These are phyloP conservation scores for Chaetomium tenue DNA, from an alignment of 495 filamentous ascomycete species.

Conservation along the genomic window DNA sequence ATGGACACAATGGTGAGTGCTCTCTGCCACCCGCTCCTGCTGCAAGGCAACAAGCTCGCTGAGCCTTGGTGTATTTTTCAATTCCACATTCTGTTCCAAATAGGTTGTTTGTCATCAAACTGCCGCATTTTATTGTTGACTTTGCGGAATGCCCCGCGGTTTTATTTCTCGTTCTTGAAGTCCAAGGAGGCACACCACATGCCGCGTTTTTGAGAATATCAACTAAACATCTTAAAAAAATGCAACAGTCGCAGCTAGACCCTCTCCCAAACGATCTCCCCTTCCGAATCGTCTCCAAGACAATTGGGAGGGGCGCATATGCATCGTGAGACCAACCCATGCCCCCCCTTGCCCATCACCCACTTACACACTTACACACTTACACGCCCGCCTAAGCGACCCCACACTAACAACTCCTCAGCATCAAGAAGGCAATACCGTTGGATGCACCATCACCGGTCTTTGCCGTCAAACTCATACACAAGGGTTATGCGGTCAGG, in stretches of 20 bases:
- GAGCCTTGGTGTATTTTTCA: not conserved
- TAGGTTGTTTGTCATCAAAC: constrained; percentile 1
- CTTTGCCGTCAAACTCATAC: constrained; percentile 97
- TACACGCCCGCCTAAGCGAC: not conserved
- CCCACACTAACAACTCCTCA: constrained; percentile 41
- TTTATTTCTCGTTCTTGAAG: not conserved
- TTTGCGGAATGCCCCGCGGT: constrained; percentile 15
- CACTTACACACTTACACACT: constrained; percentile 10
- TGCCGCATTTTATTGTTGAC: constrained; percentile 3
- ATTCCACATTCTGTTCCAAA: not conserved
- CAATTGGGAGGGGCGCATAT: constrained; percentile 94
- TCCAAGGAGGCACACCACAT: constrained; percentile 8
- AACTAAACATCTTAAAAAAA: constrained; percentile 31
- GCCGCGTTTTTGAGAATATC: constrained; percentile 3
- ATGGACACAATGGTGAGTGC: constrained; percentile 27
- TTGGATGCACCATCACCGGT: constrained; percentile 64
- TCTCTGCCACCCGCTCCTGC: not conserved
- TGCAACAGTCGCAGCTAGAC: constrained; percentile 79
- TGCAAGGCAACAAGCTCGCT: not conserved
- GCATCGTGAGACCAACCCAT: constrained; percentile 67
- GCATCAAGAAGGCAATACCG: constrained; percentile 91
- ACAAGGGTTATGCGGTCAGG: constrained; percentile 87
- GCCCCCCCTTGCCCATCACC: constrained; percentile 14
- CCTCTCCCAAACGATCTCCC: constrained; percentile 83
- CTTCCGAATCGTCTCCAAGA: constrained; percentile 92